Conservation (phyloP, 257 asterid genomes). For the Solanum okadae region DNA sequence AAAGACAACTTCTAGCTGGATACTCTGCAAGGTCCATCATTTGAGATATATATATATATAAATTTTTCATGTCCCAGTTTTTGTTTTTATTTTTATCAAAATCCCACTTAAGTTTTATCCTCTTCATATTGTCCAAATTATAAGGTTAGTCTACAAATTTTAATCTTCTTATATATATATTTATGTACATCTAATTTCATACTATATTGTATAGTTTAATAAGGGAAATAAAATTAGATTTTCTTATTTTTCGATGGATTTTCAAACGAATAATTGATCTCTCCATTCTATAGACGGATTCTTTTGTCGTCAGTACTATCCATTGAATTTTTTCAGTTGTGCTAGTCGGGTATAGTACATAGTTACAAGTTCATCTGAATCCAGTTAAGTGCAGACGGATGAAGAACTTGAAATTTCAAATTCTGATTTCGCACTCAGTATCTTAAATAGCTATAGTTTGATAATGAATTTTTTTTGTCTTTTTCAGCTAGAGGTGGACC, state of each 20-base stretch:
- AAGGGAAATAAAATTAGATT: neutral
- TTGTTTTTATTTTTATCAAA: neutral
- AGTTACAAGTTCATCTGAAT: no score
- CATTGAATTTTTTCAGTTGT: no score
- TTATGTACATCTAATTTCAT: neutral
- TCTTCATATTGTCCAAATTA: neutral
- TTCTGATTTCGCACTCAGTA: neutral
- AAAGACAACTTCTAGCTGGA: slow-evolving; percentile 16
- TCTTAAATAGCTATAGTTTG: neutral
- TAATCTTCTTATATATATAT: neutral
- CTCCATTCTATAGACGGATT: neutral
- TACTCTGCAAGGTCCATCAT: neutral
- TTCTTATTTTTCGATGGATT: neutral
- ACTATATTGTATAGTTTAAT: neutral
- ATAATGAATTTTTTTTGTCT: neutral
- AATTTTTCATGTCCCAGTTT: neutral
- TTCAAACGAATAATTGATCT: neutral
- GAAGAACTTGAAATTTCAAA: neutral
- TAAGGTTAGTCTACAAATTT: neutral
- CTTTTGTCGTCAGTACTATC: neutral
- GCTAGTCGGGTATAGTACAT: neutral
- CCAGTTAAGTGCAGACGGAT: neutral
- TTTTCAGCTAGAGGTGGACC: slow-evolving; percentile 39
- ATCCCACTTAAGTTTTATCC: neutral
- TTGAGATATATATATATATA: neutral